phyloP scores from a whole-genome alignment of 495 filamentous ascomycete species.

The Neurospora sp. region DNA sequence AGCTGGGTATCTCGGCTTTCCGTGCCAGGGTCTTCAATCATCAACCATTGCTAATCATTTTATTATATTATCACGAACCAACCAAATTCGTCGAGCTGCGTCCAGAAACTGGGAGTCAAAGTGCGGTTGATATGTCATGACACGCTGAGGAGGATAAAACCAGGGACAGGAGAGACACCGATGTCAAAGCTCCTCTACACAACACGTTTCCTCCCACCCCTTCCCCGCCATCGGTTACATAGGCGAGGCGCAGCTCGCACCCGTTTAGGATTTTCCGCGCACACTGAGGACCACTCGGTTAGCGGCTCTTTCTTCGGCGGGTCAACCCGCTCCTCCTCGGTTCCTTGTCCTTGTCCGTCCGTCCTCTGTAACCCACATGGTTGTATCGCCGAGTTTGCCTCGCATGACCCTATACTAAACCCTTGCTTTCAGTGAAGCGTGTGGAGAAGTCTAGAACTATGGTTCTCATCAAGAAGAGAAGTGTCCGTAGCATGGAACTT shows the following conservation, averaged over 20 bases:
- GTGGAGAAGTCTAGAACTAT: not conserved
- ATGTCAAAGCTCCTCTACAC: not conserved
- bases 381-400: not conserved
- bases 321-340: conserved; percentile 8
- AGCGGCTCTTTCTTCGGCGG: conserved; percentile 17
- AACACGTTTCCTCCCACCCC: not conserved
- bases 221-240: conserved; percentile 4
- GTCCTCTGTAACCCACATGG: not conserved
- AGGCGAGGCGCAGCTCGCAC: conserved; percentile 11
- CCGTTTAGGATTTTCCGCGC: conserved; percentile 13
- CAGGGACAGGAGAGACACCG: not conserved
- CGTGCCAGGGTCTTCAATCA: not conserved
- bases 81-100: not conserved
- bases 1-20: not conserved
- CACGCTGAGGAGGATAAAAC: not conserved
- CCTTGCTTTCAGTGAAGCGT: not conserved
- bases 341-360: not conserved
- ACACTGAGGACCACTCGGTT: conserved; percentile 18
- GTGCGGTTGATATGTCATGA: not conserved
- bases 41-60: not conserved
- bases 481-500: not conserved
- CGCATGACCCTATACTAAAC: not conserved
- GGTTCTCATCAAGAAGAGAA: not conserved
- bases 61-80: not conserved
- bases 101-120: not conserved